Base-by-base conservation (phyloP, 441 rosid species). In the Dalechampia spathulata region DNA sequence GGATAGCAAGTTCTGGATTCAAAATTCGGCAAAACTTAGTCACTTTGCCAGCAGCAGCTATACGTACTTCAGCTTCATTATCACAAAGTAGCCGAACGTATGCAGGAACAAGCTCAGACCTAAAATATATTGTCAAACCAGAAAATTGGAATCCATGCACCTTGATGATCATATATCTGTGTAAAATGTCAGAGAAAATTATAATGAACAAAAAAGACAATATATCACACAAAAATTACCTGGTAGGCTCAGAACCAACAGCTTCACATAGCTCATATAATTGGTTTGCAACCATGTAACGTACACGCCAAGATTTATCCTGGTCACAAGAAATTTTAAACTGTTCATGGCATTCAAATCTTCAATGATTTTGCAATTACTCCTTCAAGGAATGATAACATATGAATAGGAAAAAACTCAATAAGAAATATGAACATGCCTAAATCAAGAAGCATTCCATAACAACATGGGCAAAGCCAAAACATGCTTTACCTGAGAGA, bases 291-390 rank as follows among this genome's bases (percentile, higher is more conserved):
- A 89, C 99, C 99, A 85, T 92, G 78, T 86, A 92, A 13, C 99
- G 94, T 41, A 92, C 99, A 52, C 97, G 94, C 99, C 99, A 92
- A 55, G 99, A 92, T 59, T 92, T 92, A 60, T 92, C 99, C 99
- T 92, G 78, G 36, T 56, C 43, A 63, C 26, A 15, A 16, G 47
- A 58, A 51, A 51, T 52, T 51, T 51, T 54, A 21, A 52, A 37
- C 60, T 44, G 57, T 16, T 56, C 25, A 39, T 32, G 45, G 22
- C 37, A 36, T 27, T 40, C 39, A 39, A 49, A 36, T 20, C 14
- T 34, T 22, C 27, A 5, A 25, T 12, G 17, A 43, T 25, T 27
- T 12, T 64, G 36, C 22, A 27, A 44, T 12, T 46, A 47, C 42
- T 28, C 57, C 32, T 40, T 52, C 26, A 6, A 40, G 32, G 27